These are phyloP conservation scores for Diplodia corticola DNA, from an alignment of 2,329 filamentous ascomycete species.

Conservation along the genomic window DNA sequence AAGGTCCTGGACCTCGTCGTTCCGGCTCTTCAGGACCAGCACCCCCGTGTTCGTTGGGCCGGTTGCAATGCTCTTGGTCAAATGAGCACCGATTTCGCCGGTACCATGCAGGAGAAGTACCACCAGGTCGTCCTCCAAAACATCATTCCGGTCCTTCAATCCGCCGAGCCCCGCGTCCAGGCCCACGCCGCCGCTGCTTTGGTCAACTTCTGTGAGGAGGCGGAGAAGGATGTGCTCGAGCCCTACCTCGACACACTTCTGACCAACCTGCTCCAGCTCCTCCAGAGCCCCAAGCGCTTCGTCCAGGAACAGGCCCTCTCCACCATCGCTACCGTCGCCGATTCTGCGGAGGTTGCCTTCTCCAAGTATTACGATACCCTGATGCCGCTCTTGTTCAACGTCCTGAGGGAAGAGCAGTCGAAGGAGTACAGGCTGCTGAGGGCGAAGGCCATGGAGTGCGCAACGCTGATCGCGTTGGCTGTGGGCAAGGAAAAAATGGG, in stretches of 20 bases:
- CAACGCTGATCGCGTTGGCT: conserved; percentile 90
- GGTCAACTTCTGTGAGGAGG: conserved; percentile 98
- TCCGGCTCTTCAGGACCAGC: conserved; percentile 82
- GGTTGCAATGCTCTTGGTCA: conserved; percentile 98
- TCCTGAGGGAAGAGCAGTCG: conserved; percentile 83
- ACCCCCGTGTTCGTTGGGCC: conserved; percentile 93
- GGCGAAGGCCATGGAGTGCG: conserved; percentile 99
- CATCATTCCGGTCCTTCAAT: conserved; percentile 89
- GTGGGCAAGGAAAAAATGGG: conserved; percentile 93
- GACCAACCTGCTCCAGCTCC: conserved; percentile 78
- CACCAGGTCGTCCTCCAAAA: conserved; percentile 83
- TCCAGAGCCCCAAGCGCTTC: conserved; percentile 90
- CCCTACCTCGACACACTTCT: conserved; percentile 90
- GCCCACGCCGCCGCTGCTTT: conserved; percentile 96
- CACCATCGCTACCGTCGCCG: conserved; percentile 97
- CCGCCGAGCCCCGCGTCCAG: conserved; percentile 86
- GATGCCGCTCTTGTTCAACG: conserved; percentile 91
- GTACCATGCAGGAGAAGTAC: conserved; percentile 96
- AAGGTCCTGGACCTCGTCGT: conserved; percentile 95
- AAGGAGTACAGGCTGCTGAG: conserved; percentile 90
- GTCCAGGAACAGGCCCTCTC: conserved; percentile 97
- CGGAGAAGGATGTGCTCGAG: conserved; percentile 86
- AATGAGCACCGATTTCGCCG: conserved; percentile 99
- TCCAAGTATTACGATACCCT: conserved; percentile 92
- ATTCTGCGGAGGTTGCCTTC: conserved; percentile 93